Conservation (phyloP, 805 yeast species). For the Candida maesae region DNA sequence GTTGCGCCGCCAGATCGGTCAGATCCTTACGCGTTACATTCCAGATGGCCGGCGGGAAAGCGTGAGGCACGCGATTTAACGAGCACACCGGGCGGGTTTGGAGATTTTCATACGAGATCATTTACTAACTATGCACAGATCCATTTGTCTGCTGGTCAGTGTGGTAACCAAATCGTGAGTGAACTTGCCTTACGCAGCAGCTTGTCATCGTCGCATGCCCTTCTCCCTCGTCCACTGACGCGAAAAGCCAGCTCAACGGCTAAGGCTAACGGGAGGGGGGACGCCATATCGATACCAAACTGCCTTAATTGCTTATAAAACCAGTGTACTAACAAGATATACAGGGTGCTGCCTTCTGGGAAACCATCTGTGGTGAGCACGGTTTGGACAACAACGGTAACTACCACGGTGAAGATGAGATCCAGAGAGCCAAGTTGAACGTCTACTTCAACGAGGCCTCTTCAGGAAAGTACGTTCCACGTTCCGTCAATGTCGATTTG, state of each 20-base stretch:
- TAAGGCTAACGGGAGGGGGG: neutral
- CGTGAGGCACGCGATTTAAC: neutral
- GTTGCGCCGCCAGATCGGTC: neutral
- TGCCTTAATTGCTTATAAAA: neutral
- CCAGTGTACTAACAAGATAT: constrained; percentile 7
- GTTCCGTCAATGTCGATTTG: constrained; percentile 94
- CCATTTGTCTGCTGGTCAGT: constrained; percentile 96
- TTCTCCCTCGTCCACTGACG: neutral
- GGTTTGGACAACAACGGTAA: constrained; percentile 74
- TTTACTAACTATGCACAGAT: constrained; percentile 45
- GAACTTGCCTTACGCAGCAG: constrained; percentile 3
- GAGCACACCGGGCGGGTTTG: neutral
- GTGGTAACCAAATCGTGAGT: constrained; percentile 95
- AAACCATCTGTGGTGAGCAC: constrained; percentile 85
- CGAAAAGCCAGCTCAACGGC: neutral
- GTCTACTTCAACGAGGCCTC: constrained; percentile 96
- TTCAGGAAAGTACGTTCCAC: constrained; percentile 94
- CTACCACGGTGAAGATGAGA: constrained; percentile 56
- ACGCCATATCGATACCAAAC: too few species aligned
- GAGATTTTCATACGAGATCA: neutral
- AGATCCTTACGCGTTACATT: constrained; percentile 11
- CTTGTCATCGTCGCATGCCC: too few species aligned
- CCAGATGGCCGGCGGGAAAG: constrained; percentile 3
- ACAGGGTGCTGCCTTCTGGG: constrained; percentile 91
- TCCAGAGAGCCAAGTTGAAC: constrained; percentile 84